Base-by-base conservation (phyloP, 371 early-diverging fungal species). In the Apophysomyces ossiformis region DNA sequence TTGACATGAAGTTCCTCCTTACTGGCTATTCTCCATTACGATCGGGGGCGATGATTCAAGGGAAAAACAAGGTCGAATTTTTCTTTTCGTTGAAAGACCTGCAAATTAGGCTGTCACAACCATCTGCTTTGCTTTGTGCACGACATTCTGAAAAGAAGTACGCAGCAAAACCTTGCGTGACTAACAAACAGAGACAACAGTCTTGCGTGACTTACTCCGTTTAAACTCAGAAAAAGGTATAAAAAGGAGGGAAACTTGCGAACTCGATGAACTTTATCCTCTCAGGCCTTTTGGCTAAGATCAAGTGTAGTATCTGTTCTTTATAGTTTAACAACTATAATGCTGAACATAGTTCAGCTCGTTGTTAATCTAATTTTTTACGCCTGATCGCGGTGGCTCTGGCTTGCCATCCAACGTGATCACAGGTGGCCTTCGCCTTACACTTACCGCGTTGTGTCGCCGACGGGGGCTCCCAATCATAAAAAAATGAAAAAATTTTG, bases 291-390 rank as follows among this genome's bases (percentile, higher is more conserved):
- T 81, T 85, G 85, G 88, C 88, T 87, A 83, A 84, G 88, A 87
- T 87, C 88, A 87, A 87, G 88, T 87, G 88, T 87, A 87, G 88
- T 87, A 87, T 87, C 88, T 87, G 88, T 87, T 87, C 86, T 86
- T 83, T 81, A 78, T 79, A 87, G 88, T 78, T 74, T 87, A 82
- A 87, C 71, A 84, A 69, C 88, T 87, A 79, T 73, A 81, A 83
- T 73, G 73, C 62, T 69, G 63, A 61, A 69, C 75, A 74, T 69
- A 81, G 82, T 66, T 61, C 67, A 59, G 66, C 69, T 64, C 64
- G 66, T 70, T 72, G 70, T 81, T 80, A 83, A 77, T 69, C 78
- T 71, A 74, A 80, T 84, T 81, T 84, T 82, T 82, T 67, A 36
- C 67, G 45, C 63, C 67, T 15, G 67, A 62, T 67, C 67, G 56